These are phyloP conservation scores for Mercurialis annua DNA, from an alignment of 345 rosid species.

Conservation along the genomic window DNA sequence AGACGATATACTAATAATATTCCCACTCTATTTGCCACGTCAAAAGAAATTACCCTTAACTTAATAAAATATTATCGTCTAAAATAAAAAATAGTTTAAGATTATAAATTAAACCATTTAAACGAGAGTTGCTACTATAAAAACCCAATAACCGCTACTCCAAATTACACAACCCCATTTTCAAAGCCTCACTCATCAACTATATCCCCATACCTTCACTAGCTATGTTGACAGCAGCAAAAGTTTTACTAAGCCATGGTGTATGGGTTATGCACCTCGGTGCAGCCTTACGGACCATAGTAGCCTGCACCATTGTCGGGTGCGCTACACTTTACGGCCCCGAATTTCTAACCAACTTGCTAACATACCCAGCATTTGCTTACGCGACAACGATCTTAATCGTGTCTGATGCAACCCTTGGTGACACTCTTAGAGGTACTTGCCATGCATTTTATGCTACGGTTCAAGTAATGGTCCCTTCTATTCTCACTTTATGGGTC, in stretches of 20 bases:
- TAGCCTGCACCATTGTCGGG: slow-evolving; percentile 68
- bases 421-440: slow-evolving; percentile 55
- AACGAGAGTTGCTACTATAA: too few relatives aligned
- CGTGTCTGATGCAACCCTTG: slow-evolving; percentile 67
- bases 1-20: too few relatives aligned
- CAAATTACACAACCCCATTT: too few relatives aligned
- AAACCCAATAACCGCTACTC: too few relatives aligned
- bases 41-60: too few relatives aligned
- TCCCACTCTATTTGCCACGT: too few relatives aligned
- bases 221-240: too few relatives aligned
- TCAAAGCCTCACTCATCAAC: too few relatives aligned
- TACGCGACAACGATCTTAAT: slow-evolving; percentile 63
- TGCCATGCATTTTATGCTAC: slow-evolving; percentile 50
- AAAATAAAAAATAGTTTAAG: too few relatives aligned
- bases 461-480: slow-evolving; percentile 39
- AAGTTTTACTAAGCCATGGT: not conserved
- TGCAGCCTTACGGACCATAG: slow-evolving; percentile 48
- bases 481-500: slow-evolving; percentile 37
- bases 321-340: slow-evolving; percentile 63
- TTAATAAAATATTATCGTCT: too few relatives aligned
- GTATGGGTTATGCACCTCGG: not conserved
- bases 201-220: too few relatives aligned
- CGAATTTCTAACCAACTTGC: slow-evolving; percentile 19
- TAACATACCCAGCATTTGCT: slow-evolving; percentile 64
- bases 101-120: too few relatives aligned